A percentile compares a stretch with the other conserved stretches of the same genome.
Evolutionary conservation across 2,329 filamentous ascomycete genomes (phyloP).

Genomic region (Metarhizium guizhouense): DNA sequence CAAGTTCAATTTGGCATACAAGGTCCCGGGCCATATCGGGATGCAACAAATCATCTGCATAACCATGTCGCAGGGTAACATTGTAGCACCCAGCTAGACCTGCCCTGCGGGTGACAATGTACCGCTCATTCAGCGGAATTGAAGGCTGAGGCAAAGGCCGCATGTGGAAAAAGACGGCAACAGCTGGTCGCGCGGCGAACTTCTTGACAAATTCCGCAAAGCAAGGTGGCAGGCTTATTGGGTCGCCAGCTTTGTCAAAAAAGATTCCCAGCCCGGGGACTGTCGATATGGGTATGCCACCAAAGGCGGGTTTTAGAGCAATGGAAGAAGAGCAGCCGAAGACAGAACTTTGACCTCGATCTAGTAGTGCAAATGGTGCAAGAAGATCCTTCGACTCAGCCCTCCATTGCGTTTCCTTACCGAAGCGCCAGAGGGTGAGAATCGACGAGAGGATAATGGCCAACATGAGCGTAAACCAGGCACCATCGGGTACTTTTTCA

Average conservation of each 20-base stretch:
- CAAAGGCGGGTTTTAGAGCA: conserved; percentile 28
- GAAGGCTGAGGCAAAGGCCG: conserved; percentile 52
- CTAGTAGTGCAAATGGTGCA: conserved; percentile 30
- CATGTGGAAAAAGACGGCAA: conserved; percentile 68
- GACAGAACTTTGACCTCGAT: conserved; percentile 5
- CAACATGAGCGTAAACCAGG: conserved; percentile 68
- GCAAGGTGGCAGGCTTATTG: conserved; percentile 46
- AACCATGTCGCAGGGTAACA: conserved; percentile 62
- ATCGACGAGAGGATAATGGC: conserved; percentile 52
- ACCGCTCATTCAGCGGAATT: conserved; percentile 39
- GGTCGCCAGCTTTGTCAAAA: conserved; percentile 66
- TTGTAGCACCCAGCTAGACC: conserved; percentile 56
- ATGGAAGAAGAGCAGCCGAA: not conserved
- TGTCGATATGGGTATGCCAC: conserved; percentile 32
- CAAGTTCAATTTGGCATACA: conserved; percentile 51
- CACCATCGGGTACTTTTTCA: conserved; percentile 65
- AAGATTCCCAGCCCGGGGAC: conserved; percentile 60
- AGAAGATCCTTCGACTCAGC: conserved; percentile 57
- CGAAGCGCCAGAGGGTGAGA: conserved; percentile 70
- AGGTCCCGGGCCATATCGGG: conserved; percentile 48
- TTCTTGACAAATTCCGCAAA: conserved; percentile 68
- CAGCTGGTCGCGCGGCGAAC: conserved; percentile 56
- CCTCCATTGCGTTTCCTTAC: conserved; percentile 69
- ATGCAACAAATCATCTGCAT: conserved; percentile 61
- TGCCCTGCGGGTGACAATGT: conserved; percentile 32